phyloP scores from a whole-genome alignment of 2,329 filamentous ascomycete genomes.

The Monosporascus cannonballus region DNA sequence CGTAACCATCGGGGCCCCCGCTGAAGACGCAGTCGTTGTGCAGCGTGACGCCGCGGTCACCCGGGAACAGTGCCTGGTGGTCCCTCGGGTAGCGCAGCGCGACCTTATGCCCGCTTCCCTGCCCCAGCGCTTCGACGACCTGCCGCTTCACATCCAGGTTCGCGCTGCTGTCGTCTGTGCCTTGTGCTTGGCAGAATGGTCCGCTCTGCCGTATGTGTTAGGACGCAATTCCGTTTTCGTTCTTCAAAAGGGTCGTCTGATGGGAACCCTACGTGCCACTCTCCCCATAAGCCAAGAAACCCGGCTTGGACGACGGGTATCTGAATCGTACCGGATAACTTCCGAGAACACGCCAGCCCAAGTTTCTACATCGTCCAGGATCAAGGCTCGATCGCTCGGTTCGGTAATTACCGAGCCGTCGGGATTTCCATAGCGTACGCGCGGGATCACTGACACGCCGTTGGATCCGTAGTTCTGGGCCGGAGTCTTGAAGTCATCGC shows the following conservation, averaged over 20 bases:
- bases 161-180: neutral
- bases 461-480: slow-evolving; percentile 7
- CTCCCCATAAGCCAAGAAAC: slow-evolving; percentile 12
- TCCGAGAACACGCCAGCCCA: slow-evolving; percentile 8
- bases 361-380: slow-evolving; percentile 4
- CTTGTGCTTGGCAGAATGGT: slow-evolving; percentile 2
- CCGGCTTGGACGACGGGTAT: slow-evolving; percentile 13
- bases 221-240: neutral
- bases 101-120: slow-evolving; percentile 5
- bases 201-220: slow-evolving; percentile 2
- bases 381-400: slow-evolving; percentile 3
- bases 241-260: neutral
- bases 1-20: slow-evolving; percentile 19
- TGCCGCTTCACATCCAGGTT: slow-evolving; percentile 4
- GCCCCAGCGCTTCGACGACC: slow-evolving; percentile 4
- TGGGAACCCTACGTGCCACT: slow-evolving; percentile 11
- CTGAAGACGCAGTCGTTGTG: slow-evolving; percentile 27
- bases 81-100: slow-evolving; percentile 10
- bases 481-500: slow-evolving; percentile 10
- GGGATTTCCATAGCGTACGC: slow-evolving; percentile 8
- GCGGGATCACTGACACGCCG: slow-evolving; percentile 6
- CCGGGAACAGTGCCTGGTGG: slow-evolving; percentile 5
- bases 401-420: slow-evolving; percentile 3
- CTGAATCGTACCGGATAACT: slow-evolving; percentile 3
- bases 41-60: slow-evolving; percentile 21